Percentiles rank a stretch among this genome's conserved stretches.
phyloP scores from a whole-genome alignment of 352 stramenopile genomes.

The Phytophthora crassamura region DNA sequence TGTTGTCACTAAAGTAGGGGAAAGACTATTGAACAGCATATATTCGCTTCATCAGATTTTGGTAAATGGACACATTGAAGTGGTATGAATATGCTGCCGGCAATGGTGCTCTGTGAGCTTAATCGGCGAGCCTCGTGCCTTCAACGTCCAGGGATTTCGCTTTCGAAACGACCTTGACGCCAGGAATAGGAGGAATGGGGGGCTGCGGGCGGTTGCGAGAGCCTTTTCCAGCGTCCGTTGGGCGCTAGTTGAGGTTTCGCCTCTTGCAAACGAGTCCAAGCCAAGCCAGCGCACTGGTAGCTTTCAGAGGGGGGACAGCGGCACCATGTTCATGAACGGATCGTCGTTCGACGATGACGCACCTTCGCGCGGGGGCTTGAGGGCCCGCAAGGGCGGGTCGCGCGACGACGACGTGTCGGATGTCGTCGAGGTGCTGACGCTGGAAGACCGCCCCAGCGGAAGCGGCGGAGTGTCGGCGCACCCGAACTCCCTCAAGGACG shows the following conservation, averaged over 20 bases:
- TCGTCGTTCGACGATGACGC: conserved; percentile 76
- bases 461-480: conserved; percentile 48
- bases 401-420: conserved; percentile 60
- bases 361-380: conserved; percentile 20
- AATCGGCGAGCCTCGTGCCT: too few relatives aligned
- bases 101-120: too few relatives aligned
- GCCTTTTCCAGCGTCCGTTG: conserved; percentile 5
- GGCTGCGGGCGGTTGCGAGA: conserved; percentile 3
- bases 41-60: too few relatives aligned
- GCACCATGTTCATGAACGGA: conserved; percentile 87
- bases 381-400: conserved; percentile 24
- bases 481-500: conserved; percentile 82
- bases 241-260: conserved; percentile 35
- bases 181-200: conserved; percentile 25
- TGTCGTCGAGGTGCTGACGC: conserved; percentile 63
- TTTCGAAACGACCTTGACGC: conserved; percentile 14
- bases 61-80: too few relatives aligned
- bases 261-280: conserved; percentile 21
- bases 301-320: background rate
- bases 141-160: conserved; percentile 11
- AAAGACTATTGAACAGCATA: background rate
- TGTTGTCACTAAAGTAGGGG: background rate
- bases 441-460: conserved; percentile 56
- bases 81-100: too few relatives aligned
- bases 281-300: background rate